phyloP scores from a whole-genome alignment of 139 green algal genomes.

The Coccomyxa sp. region DNA sequence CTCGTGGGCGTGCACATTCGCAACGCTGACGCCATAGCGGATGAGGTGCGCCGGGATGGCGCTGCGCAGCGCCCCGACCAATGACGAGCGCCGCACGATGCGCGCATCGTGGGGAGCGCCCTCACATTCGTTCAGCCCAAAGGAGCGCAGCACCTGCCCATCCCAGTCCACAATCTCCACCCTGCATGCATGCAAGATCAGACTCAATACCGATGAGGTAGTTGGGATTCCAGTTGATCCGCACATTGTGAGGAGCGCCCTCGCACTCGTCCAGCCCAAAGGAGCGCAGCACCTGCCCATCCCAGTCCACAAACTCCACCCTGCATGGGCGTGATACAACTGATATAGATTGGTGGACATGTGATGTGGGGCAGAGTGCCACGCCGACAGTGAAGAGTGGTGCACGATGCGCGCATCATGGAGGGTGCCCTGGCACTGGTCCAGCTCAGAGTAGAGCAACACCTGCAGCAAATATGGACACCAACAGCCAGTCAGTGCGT shows the following conservation, averaged over 20 bases:
- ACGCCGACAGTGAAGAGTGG: slow-evolving; percentile 36
- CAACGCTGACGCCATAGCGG: slow-evolving; percentile 27
- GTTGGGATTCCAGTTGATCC: too few relatives aligned
- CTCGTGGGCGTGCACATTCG: background rate
- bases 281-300: slow-evolving; percentile 32
- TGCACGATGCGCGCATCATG: slow-evolving; percentile 70
- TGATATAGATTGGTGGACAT: too few relatives aligned
- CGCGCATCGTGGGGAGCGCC: slow-evolving; percentile 66
- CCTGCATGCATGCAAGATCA: slow-evolving; percentile 23
- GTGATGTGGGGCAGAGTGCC: slow-evolving; percentile 24
- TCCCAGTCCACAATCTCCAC: slow-evolving; percentile 39
- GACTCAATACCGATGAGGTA: too few relatives aligned
- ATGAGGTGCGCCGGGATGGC: slow-evolving; percentile 31
- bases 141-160: slow-evolving; percentile 41
- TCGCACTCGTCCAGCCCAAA: slow-evolving; percentile 67
- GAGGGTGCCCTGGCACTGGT: slow-evolving; percentile 50
- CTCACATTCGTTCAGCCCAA: slow-evolving; percentile 59
- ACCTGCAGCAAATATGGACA: too few relatives aligned
- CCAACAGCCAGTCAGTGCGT: too few relatives aligned
- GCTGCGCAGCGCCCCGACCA: slow-evolving; percentile 43
- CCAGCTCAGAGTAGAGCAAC: slow-evolving; percentile 54
- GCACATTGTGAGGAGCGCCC: slow-evolving; percentile 61
- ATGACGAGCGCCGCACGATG: slow-evolving; percentile 40
- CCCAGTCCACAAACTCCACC: slow-evolving; percentile 38
- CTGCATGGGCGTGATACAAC: too few relatives aligned